These are phyloP conservation scores for Acanthamoeba royreba DNA, from an alignment of 208 protist species.

Conservation along the genomic window DNA sequence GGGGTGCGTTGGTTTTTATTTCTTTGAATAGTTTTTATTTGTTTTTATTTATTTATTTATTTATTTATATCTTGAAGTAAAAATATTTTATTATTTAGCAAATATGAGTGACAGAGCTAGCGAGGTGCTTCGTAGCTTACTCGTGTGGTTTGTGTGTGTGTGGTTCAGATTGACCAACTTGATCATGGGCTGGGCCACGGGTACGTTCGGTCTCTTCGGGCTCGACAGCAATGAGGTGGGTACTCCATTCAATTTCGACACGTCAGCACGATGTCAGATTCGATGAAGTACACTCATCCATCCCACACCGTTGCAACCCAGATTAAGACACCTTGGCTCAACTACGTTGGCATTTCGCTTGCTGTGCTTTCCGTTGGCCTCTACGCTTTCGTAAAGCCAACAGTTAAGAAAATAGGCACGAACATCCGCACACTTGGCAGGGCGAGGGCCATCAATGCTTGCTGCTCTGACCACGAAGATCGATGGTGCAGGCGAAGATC, in stretches of 20 bases:
- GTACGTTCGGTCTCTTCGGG: constrained; percentile 41
- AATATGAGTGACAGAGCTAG: too few species aligned
- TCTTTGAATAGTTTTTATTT: background rate
- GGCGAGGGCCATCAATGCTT: background rate
- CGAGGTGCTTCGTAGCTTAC: too few species aligned
- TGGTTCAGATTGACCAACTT: constrained; percentile 6
- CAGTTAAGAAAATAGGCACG: background rate
- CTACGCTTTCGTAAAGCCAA: constrained; percentile 40
- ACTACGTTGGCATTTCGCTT: constrained; percentile 28
- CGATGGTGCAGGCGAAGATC: background rate
- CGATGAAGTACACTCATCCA: background rate
- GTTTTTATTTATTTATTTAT: background rate
- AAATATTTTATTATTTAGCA: too few species aligned
- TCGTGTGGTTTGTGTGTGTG: too few species aligned
- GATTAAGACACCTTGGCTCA: background rate
- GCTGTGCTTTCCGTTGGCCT: constrained; percentile 20
- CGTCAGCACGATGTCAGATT: background rate
- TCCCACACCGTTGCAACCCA: background rate
- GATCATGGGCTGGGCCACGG: constrained; percentile 44
- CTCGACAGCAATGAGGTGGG: background rate
- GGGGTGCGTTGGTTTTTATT: background rate
- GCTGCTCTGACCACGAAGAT: background rate
- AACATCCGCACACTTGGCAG: background rate
- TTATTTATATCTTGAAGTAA: background rate
- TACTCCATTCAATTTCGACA: background rate